Percentiles rank a stretch among this genome's conserved stretches.
phyloP scores from a whole-genome alignment of 495 filamentous ascomycete genomes.

The Lasiosphaeriaceae sp. region DNA sequence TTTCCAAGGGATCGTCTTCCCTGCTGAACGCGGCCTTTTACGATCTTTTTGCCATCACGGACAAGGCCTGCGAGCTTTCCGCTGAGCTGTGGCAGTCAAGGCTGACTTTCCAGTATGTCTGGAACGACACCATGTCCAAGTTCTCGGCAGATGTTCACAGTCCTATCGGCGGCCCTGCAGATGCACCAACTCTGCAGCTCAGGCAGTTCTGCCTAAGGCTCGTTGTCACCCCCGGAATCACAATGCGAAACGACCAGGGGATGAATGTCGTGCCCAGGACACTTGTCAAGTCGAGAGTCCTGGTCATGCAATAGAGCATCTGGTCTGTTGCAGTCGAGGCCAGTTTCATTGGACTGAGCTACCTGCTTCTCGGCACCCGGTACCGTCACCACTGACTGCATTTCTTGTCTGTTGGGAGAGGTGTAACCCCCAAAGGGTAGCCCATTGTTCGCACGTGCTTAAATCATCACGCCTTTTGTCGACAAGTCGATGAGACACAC shows the following conservation, averaged over 20 bases:
- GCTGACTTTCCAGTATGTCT: conserved; percentile 29
- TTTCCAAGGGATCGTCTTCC: conserved; percentile 3
- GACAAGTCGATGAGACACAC: too few relatives aligned
- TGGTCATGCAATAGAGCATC: conserved; percentile 1
- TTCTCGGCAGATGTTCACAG: conserved; percentile 25
- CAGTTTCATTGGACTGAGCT: too few relatives aligned
- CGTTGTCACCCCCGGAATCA: conserved; percentile 30
- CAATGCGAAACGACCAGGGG: conserved; percentile 23
- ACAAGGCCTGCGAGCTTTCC: conserved; percentile 28
- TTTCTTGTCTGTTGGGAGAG: too few relatives aligned
- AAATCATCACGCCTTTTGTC: too few relatives aligned
- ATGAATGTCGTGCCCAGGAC: conserved; percentile 17
- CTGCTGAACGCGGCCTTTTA: too few relatives aligned
- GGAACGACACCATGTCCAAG: conserved; percentile 23
- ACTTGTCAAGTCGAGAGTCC: conserved; percentile 10
- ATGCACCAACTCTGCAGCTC: neutral
- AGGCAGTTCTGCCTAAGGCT: conserved; percentile 25
- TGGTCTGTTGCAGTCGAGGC: too few relatives aligned
- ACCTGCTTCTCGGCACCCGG: too few relatives aligned
- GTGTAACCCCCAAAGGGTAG: too few relatives aligned
- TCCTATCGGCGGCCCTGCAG: neutral
- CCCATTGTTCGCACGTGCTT: too few relatives aligned
- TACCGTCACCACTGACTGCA: too few relatives aligned
- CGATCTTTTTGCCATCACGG: neutral
- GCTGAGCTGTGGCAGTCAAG: conserved; percentile 22